A percentile compares a stretch with the other conserved stretches of the same genome.
These are phyloP conservation scores for Epichloe scottii DNA, from an alignment of 2,329 filamentous ascomycete genomes.

Conservation along the genomic window DNA sequence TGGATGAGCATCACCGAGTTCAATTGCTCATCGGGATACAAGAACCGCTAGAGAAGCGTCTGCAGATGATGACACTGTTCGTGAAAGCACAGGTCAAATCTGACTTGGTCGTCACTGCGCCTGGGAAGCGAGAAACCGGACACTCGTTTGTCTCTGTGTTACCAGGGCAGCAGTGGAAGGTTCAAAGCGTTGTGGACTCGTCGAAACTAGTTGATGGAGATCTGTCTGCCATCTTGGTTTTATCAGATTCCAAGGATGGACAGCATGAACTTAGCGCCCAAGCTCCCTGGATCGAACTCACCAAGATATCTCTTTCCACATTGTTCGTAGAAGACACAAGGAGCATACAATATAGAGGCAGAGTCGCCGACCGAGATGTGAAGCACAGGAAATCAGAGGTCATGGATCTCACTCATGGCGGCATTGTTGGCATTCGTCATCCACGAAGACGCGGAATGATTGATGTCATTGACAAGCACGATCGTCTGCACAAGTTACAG, in stretches of 20 bases:
- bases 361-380: constrained; percentile 39
- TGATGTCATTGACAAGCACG: constrained; percentile 52
- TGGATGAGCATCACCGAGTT: constrained; percentile 39
- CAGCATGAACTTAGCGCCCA: constrained; percentile 57
- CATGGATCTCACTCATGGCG: constrained; percentile 32
- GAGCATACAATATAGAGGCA: constrained; percentile 43
- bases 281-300: constrained; percentile 60
- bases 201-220: constrained; percentile 57
- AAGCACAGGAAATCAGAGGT: constrained; percentile 32
- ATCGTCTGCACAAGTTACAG: constrained; percentile 50
- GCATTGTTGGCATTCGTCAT: constrained; percentile 44
- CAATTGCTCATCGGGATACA: constrained; percentile 57
- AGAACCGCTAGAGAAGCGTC: constrained; percentile 52
- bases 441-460: constrained; percentile 47
- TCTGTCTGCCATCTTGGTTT: constrained; percentile 54
- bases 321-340: constrained; percentile 48
- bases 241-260: constrained; percentile 53
- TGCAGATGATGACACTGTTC: constrained; percentile 54
- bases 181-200: constrained; percentile 58
- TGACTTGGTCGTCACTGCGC: constrained; percentile 13
- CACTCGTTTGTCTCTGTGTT: constrained; percentile 16
- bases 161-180: constrained; percentile 40
- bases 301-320: constrained; percentile 51
- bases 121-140: constrained; percentile 11
- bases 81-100: constrained; percentile 31